These are phyloP conservation scores for Echeveria elegans DNA, from an alignment of 164 flowering plant genomes.

Conservation along the genomic window DNA sequence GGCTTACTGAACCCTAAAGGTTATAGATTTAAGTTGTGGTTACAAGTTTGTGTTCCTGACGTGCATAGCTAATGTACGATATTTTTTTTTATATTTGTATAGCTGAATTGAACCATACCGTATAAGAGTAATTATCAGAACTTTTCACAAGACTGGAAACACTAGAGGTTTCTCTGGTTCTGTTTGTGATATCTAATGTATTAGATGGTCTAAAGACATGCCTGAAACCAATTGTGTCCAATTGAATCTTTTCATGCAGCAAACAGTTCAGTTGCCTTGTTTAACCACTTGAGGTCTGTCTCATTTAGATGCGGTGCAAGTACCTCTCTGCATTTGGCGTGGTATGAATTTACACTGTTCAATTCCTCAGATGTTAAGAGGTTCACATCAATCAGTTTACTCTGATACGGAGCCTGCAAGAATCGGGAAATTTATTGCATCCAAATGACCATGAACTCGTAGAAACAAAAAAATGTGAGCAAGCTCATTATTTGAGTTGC, in stretches of 20 bases:
- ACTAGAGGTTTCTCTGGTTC: neutral
- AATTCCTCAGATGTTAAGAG: constrained; percentile 61
- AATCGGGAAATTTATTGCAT: neutral
- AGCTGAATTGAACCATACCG: neutral
- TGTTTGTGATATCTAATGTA: neutral
- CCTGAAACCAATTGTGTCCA: neutral
- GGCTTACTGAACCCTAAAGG: neutral
- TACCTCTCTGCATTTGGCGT: constrained; percentile 61
- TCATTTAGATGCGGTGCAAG: constrained; percentile 59
- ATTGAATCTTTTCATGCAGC: neutral
- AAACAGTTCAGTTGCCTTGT: constrained; percentile 61
- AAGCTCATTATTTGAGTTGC: neutral
- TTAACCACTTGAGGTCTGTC: constrained; percentile 68
- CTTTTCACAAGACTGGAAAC: neutral
- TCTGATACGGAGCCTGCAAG: constrained; percentile 88
- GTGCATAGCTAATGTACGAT: neutral
- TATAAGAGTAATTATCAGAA: neutral
- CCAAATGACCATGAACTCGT: neutral
- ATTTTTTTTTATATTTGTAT: constrained; percentile 1
- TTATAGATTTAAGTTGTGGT: neutral
- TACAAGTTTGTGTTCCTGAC: neutral
- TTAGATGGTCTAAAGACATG: neutral
- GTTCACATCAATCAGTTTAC: constrained; percentile 63
- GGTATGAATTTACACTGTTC: constrained; percentile 79
- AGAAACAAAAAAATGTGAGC: neutral